Percentiles rank a stretch among this genome's conserved stretches.
Conservation (phyloP, 2,329 filamentous ascomycete genomes). For the Alternaria sp. region DNA sequence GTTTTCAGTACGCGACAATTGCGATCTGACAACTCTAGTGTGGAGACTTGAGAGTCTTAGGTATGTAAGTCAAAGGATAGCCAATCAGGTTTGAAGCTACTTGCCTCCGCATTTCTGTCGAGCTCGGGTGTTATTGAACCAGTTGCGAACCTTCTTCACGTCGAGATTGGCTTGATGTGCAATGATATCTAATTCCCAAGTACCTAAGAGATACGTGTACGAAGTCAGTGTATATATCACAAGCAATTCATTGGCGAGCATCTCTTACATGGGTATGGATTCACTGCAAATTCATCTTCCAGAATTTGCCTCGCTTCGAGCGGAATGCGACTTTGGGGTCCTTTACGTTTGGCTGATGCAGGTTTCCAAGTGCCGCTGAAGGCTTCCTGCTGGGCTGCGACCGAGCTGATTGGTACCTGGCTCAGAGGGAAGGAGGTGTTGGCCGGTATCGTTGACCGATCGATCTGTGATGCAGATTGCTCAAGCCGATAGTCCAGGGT, state of each 20-base stretch:
- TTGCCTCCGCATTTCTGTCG: conserved; percentile 42
- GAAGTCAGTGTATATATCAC: neutral
- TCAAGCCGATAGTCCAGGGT: neutral
- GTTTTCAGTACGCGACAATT: conserved; percentile 23
- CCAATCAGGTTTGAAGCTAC: neutral
- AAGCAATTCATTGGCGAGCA: neutral
- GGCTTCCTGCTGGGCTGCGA: conserved; percentile 20
- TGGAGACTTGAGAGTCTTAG: conserved; percentile 15
- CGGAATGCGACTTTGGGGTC: conserved; percentile 41
- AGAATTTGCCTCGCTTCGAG: conserved; percentile 44
- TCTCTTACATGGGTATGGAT: conserved; percentile 43
- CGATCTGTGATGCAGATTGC: neutral
- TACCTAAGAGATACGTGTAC: neutral
- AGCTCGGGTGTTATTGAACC: conserved; percentile 49
- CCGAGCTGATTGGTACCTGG: neutral
- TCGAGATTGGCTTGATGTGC: conserved; percentile 49
- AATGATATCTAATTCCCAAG: conserved; percentile 49
- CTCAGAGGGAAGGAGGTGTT: neutral
- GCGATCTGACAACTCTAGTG: conserved; percentile 10
- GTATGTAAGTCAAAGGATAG: conserved; percentile 7
- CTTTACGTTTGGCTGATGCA: conserved; percentile 46
- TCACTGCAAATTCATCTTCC: conserved; percentile 46
- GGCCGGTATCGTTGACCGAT: neutral
- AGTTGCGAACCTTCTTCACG: conserved; percentile 46
- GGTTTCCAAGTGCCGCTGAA: conserved; percentile 35